A percentile compares a stretch with the other conserved stretches of the same genome.
These are phyloP conservation scores for Ambrosia artemisiifolia DNA, from an alignment of 129 eudicot genomes.

Conservation along the genomic window DNA sequence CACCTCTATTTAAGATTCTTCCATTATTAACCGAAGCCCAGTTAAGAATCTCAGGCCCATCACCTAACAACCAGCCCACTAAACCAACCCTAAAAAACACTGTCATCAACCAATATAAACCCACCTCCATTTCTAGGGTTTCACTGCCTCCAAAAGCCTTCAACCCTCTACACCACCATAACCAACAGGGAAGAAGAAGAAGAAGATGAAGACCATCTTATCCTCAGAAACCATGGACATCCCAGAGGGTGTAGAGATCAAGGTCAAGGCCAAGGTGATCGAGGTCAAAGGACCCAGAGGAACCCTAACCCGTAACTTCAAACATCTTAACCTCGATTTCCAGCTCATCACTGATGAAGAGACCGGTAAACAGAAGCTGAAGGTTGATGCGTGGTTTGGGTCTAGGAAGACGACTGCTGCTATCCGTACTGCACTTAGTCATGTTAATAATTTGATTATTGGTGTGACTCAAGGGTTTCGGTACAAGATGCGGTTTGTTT, in stretches of 20 bases:
- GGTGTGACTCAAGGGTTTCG: constrained; percentile 42
- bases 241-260: constrained; percentile 39
- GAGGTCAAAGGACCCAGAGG: constrained; percentile 35
- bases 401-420: constrained; percentile 39
- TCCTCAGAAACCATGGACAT: constrained; percentile 30
- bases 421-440: constrained; percentile 36
- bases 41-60: not conserved
- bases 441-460: constrained; percentile 28
- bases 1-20: too few relatives aligned
- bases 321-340: constrained; percentile 43
- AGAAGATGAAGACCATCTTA: not conserved
- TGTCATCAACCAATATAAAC: not conserved
- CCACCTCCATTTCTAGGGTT: constrained; percentile 5
- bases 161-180: not conserved
- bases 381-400: constrained; percentile 44
- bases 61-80: not conserved
- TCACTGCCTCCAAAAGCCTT: not conserved
- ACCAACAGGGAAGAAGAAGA: not conserved
- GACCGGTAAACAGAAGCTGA: constrained; percentile 28
- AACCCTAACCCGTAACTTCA: constrained; percentile 34
- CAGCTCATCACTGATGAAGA: constrained; percentile 30
- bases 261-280: constrained; percentile 40
- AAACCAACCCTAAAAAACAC: not conserved
- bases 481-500: constrained; percentile 42
- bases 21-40: too few relatives aligned